Conservation (phyloP, 176 grass and related monocot genomes). For the Zoysia pacifica region DNA sequence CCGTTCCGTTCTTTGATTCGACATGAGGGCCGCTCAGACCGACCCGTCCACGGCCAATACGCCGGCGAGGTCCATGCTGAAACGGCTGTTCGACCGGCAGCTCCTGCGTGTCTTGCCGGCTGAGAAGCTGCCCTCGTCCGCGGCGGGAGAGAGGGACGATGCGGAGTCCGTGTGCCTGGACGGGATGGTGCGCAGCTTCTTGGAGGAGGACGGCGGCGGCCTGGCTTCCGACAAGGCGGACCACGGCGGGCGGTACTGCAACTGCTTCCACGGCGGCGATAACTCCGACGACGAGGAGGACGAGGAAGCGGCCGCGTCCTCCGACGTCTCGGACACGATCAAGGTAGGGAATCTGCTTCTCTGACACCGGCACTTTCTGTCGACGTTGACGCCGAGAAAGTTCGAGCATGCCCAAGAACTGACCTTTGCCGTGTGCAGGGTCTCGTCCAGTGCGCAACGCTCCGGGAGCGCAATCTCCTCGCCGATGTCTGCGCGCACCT, state of each 20-base stretch:
- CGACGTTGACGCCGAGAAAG: background rate
- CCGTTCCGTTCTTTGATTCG: background rate
- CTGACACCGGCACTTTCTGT: background rate
- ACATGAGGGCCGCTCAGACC: constrained; percentile 56
- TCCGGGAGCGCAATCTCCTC: constrained; percentile 78
- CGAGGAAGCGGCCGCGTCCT: constrained; percentile 19
- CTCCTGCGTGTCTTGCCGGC: constrained; percentile 59
- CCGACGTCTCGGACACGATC: constrained; percentile 63
- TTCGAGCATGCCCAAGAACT: background rate
- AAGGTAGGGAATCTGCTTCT: constrained; percentile 48
- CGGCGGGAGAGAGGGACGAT: constrained; percentile 38
- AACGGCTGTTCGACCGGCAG: constrained; percentile 79
- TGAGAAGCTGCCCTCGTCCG: constrained; percentile 44
- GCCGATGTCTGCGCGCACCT: constrained; percentile 58
- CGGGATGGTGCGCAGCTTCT: constrained; percentile 81
- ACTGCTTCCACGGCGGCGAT: constrained; percentile 65
- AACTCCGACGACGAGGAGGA: constrained; percentile 44
- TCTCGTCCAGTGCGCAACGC: constrained; percentile 63
- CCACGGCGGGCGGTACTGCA: constrained; percentile 48
- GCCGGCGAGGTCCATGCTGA: constrained; percentile 66
- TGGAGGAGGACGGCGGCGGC: constrained; percentile 56
- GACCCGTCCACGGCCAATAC: constrained; percentile 36
- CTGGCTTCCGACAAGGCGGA: constrained; percentile 28
- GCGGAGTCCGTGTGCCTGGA: constrained; percentile 71
- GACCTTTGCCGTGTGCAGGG: constrained; percentile 48